Evolutionary conservation across 139 green algal species (phyloP), one percentile per base, ranked within the genome.

Genomic region (Chlamydomonas applanata): DNA sequence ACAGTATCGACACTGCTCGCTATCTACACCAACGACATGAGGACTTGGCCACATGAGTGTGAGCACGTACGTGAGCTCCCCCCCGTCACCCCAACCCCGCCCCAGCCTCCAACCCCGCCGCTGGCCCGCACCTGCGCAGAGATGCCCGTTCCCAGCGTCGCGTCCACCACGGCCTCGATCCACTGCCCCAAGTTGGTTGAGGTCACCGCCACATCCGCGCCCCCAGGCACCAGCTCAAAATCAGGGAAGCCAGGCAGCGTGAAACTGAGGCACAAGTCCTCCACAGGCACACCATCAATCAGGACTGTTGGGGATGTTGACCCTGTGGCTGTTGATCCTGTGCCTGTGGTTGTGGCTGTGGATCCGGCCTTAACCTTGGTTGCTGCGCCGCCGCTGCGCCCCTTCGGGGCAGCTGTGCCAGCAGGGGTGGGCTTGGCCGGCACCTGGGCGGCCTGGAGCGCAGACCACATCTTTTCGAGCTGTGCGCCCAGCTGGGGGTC

Each of bases 181-280:
- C 69, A 75, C 16, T 11, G 19, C 17, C 49, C 67, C 56, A 95
- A 68, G 83, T 94, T 97, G 62, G 69, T 56, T 14, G 67, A 74
- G 17, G 78, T 85, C 45, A 98, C 93, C 11, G 71, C 35, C 34
- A 87, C 56, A 24, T 96, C 86, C 1, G 63, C 56, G 29, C 90
- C 93, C 29, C 78, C 85, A 25, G 84, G 54, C 3, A 74, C 74
- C 62, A 98, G 82, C 82, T 91, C 83, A 65, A 93, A 95, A 13
- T 87, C 80, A 1, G 86, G 82, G 64, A 91, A 81, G 46, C 84
- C 86, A 20, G 96, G 96, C 56, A 98, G 83, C 13, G 90, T 93
- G 82, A 97, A 99, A 25, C 87, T 86, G n/a, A 99, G 91, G 85
- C 89, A 98, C 32, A 99, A 85, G 76, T 97, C 95, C 34, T 93